A percentile compares a stretch with the other conserved stretches of the same genome.
Conservation (phyloP, 176 grass and related monocot genomes). For the Thinopyrum elongatum region DNA sequence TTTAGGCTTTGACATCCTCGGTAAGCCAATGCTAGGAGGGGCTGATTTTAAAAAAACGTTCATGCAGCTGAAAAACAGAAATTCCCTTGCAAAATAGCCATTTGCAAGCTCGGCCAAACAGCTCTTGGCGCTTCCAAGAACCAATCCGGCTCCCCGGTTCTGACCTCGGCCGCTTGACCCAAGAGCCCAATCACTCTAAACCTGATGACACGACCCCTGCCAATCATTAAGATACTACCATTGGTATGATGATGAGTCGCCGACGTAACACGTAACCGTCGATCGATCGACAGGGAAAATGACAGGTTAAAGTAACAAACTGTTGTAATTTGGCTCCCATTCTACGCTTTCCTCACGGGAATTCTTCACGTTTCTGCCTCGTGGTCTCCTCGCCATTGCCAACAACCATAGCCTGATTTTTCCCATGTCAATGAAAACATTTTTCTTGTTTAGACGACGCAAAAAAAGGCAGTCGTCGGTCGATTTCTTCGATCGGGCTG, state of each 20-base stretch:
- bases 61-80: background rate
- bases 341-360: background rate
- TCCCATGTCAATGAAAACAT: background rate
- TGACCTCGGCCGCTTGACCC: background rate
- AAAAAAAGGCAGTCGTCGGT: background rate
- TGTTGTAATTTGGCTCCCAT: background rate
- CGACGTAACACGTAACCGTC: too few relatives aligned
- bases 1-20: background rate
- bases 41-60: background rate
- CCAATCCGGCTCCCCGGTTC: background rate
- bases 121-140: slow-evolving; percentile 27
- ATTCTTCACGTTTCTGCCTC: background rate
- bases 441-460: background rate
- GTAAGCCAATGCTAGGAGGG: background rate
- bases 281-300: background rate
- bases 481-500: background rate
- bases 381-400: background rate
- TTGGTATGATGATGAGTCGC: too few relatives aligned
- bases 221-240: background rate
- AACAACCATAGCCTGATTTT: background rate
- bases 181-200: background rate
- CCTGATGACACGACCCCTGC: background rate
- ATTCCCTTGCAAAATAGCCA: background rate
- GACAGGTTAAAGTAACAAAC: background rate
- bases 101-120: background rate